These are phyloP conservation scores for Termitomyces titanicus DNA, from an alignment of 768 basidiomycete genomes.

Conservation along the genomic window DNA sequence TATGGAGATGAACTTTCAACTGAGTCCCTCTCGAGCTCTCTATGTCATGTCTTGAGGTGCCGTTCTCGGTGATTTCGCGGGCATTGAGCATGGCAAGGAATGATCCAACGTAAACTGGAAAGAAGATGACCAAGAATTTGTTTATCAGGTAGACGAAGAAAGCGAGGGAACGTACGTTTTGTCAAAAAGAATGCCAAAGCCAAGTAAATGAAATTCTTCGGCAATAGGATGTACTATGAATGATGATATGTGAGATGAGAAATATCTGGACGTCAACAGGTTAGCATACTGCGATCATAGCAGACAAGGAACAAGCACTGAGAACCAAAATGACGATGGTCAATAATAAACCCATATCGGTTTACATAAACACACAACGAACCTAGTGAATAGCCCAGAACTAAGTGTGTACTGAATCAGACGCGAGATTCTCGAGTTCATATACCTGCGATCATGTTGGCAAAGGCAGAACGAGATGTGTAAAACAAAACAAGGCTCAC, in stretches of 20 bases:
- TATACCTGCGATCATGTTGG: constrained; percentile 7
- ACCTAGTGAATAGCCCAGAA: constrained; percentile 24
- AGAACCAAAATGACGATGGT: neutral
- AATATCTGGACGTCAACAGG: neutral
- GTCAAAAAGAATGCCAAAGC: constrained; percentile 40
- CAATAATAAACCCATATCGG: neutral
- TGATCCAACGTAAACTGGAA: constrained; percentile 44
- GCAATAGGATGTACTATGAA: constrained; percentile 37
- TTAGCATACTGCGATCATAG: constrained; percentile 36
- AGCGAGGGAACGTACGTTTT: constrained; percentile 29
- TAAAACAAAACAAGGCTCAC: constrained; percentile 4
- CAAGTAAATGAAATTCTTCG: constrained; percentile 41
- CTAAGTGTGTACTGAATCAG: constrained; percentile 27
- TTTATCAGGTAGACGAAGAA: neutral
- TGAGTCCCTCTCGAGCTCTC: constrained; percentile 12
- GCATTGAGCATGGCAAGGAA: constrained; percentile 45
- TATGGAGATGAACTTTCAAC: constrained; percentile 11
- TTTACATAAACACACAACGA: neutral
- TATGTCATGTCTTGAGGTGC: constrained; percentile 5
- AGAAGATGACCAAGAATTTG: neutral
- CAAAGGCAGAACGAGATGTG: neutral
- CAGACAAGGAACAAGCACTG: constrained; percentile 42
- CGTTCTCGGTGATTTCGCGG: constrained; percentile 24
- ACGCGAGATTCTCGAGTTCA: constrained; percentile 29
- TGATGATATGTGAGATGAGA: neutral